Evolutionary conservation across 2,329 filamentous ascomycete genomes (phyloP).

Genomic region (Fusarium tanahbumbuense): DNA sequence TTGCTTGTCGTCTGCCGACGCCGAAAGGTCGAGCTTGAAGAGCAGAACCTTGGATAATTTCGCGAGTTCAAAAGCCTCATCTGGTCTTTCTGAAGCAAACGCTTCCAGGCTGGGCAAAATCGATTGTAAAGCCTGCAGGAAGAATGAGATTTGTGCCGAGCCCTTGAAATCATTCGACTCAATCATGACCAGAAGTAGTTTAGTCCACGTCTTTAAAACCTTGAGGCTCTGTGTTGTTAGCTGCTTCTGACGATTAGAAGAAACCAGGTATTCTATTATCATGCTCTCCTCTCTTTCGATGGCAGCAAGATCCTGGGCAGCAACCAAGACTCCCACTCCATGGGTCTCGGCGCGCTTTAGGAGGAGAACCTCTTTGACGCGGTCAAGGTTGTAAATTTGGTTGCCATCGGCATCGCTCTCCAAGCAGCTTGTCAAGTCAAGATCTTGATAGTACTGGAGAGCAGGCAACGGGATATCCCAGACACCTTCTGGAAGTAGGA

Average conservation of each 20-base stretch:
- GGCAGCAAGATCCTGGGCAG: conserved; percentile 60
- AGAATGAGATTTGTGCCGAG: conserved; percentile 77
- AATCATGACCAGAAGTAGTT: conserved; percentile 84
- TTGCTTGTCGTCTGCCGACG: conserved; percentile 54
- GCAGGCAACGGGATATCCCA: conserved; percentile 65
- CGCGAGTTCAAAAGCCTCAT: conserved; percentile 80
- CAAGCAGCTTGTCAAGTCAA: conserved; percentile 75
- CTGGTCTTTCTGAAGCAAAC: conserved; percentile 74
- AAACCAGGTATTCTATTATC: conserved; percentile 71
- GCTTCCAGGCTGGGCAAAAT: conserved; percentile 88
- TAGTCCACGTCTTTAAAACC: conserved; percentile 85
- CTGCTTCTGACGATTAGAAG: conserved; percentile 71
- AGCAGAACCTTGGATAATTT: conserved; percentile 79
- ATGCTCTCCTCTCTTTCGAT: conserved; percentile 69
- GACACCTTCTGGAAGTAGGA: conserved; percentile 69
- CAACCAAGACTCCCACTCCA: conserved; percentile 60
- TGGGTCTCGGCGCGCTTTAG: conserved; percentile 74
- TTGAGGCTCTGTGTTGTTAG: conserved; percentile 69
- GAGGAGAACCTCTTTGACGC: conserved; percentile 78
- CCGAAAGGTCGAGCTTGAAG: conserved; percentile 73
- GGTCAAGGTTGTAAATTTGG: conserved; percentile 73
- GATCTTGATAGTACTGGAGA: conserved; percentile 69
- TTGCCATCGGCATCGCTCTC: conserved; percentile 69
- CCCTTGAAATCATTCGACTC: conserved; percentile 83
- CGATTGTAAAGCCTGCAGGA: conserved; percentile 86